Percentiles rank a stretch among this genome's conserved stretches.
Evolutionary conservation across 2,329 filamentous ascomycete genomes (phyloP).

Genomic region (Penicillium sp.): DNA sequence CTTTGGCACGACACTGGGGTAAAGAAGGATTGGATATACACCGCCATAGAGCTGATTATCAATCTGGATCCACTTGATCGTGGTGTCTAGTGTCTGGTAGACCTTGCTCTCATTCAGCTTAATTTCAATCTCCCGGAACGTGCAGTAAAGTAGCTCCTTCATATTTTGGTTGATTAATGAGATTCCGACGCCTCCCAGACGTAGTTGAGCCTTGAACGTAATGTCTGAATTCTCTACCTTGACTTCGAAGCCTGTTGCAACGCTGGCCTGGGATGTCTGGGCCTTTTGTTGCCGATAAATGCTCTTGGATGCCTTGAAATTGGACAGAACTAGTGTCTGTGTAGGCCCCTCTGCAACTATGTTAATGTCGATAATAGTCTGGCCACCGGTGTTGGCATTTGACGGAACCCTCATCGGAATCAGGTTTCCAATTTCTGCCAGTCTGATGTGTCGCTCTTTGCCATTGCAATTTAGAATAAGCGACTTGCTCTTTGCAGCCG

Average conservation of each 20-base stretch:
- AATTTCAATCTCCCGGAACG: conserved; percentile 83
- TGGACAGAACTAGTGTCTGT: conserved; percentile 88
- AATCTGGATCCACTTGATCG: conserved; percentile 98
- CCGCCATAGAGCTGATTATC: conserved; percentile 98
- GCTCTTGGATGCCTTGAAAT: conserved; percentile 89
- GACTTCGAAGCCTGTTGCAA: conserved; percentile 77
- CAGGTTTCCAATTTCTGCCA: conserved; percentile 93
- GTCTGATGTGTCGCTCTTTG: conserved; percentile 84
- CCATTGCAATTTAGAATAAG: conserved; percentile 75
- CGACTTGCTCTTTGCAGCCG: conserved; percentile 93
- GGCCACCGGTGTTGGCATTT: conserved; percentile 56
- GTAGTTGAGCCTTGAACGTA: conserved; percentile 83
- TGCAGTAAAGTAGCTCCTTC: conserved; percentile 89
- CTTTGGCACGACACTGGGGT: conserved; percentile 96
- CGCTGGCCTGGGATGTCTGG: conserved; percentile 55
- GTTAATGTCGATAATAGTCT: conserved; percentile 94
- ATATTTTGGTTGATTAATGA: conserved; percentile 91
- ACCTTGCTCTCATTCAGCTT: conserved; percentile 90
- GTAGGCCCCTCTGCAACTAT: conserved; percentile 94
- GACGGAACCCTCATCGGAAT: conserved; percentile 86
- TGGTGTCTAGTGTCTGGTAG: conserved; percentile 85
- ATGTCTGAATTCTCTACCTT: conserved; percentile 86
- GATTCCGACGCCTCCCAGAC: conserved; percentile 83
- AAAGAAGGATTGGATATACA: conserved; percentile 94
- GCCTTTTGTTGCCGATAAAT: conserved; percentile 68